phyloP scores from a whole-genome alignment of 2,329 filamentous ascomycete genomes.

The Penicillium nordicum region DNA sequence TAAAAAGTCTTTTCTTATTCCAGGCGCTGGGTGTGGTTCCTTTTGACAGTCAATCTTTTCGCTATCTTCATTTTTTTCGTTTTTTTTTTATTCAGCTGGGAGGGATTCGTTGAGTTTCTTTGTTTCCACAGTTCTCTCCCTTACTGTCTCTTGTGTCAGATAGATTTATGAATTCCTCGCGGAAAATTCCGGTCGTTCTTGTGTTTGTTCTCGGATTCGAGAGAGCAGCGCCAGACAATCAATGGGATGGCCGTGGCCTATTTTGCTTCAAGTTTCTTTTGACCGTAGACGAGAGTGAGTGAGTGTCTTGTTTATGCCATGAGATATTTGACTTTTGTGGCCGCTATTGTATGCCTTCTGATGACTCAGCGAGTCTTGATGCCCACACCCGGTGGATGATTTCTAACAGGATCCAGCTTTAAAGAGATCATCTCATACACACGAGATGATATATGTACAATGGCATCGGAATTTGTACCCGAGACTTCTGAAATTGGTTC shows the following conservation, averaged over 20 bases:
- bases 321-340: not conserved
- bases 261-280: not conserved
- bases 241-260: slow-evolving; percentile 8
- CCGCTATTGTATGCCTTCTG: not conserved
- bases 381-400: not conserved
- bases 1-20: slow-evolving; percentile 18
- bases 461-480: slow-evolving; percentile 22
- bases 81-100: slow-evolving; percentile 3
- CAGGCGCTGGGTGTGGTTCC: slow-evolving; percentile 18
- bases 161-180: slow-evolving; percentile 21
- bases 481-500: slow-evolving; percentile 42
- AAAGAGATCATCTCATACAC: not conserved
- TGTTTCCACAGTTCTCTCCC: not conserved
- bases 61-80: not conserved
- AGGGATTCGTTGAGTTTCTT: slow-evolving; percentile 15
- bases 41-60: not conserved
- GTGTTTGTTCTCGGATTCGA: not conserved
- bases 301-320: not conserved
- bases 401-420: not conserved
- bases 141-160: slow-evolving; percentile 10
- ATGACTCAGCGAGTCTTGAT: not conserved
- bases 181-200: slow-evolving; percentile 9
- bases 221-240: slow-evolving; percentile 1
- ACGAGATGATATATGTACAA: not conserved
- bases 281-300: not conserved